These are phyloP conservation scores for Fagus sylvatica DNA, from an alignment of 306 rosid species.

Conservation along the genomic window DNA sequence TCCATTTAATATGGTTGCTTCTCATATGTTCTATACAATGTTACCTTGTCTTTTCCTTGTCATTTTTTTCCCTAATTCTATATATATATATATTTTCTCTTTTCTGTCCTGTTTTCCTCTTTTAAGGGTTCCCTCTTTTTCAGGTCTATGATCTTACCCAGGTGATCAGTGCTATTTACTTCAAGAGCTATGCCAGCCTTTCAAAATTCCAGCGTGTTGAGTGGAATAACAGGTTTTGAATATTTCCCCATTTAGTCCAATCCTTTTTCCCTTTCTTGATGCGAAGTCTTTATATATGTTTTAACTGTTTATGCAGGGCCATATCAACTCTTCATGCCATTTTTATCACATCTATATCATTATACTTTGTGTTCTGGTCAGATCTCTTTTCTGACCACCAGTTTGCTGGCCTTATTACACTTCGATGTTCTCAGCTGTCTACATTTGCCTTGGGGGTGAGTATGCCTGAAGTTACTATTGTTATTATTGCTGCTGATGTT, in stretches of 20 bases:
- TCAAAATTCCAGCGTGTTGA: conserved; percentile 66
- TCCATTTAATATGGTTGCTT: conserved; percentile 1
- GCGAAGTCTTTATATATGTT: conserved; percentile 15
- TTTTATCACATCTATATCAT: conserved; percentile 70
- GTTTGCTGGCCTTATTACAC: conserved; percentile 42
- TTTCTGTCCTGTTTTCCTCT: conserved; percentile 1
- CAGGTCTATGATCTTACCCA: conserved; percentile 77
- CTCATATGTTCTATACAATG: conserved; percentile 7
- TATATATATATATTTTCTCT: neutral
- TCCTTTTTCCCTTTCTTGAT: conserved; percentile 15
- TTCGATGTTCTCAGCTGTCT: conserved; percentile 59
- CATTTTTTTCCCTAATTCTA: conserved; percentile 10
- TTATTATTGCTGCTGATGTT: neutral
- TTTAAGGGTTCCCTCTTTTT: conserved; percentile 4
- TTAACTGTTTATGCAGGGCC: conserved; percentile 54
- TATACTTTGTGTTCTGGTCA: conserved; percentile 81
- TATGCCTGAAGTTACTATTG: conserved; percentile 1
- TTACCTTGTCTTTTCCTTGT: conserved; percentile 4
- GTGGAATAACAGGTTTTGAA: conserved; percentile 85
- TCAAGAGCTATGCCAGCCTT: conserved; percentile 84
- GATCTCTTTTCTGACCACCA: conserved; percentile 64
- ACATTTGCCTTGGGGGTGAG: conserved; percentile 82
- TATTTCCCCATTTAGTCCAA: conserved; percentile 20
- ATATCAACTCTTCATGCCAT: conserved; percentile 87
- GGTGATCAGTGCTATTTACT: conserved; percentile 61